Percentiles rank a stretch among this genome's conserved stretches.
Conservation (phyloP, 441 rosid genomes). For the Gossypium davidsonii region DNA sequence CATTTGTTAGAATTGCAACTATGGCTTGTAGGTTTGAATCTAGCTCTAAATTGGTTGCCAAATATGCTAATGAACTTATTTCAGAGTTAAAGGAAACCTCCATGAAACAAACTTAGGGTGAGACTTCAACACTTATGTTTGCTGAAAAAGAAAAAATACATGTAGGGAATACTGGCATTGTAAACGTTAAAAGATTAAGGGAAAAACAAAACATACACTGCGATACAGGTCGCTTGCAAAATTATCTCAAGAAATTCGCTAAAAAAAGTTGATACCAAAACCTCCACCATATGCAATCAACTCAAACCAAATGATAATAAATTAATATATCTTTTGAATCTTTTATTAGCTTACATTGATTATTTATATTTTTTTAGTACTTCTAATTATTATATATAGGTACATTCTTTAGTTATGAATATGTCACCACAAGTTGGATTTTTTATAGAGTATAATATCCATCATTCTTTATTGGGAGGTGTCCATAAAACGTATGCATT, state of each 20-base stretch:
- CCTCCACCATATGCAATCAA: not conserved
- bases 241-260: not conserved
- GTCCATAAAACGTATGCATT: too few species aligned
- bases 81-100: not conserved
- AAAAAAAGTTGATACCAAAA: not conserved
- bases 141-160: too few species aligned
- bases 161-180: not conserved
- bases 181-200: not conserved
- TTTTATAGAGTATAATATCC: too few species aligned
- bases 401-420: not conserved
- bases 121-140: not conserved
- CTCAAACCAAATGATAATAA: not conserved
- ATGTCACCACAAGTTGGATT: not conserved
- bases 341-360: not conserved
- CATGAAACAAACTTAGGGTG: not conserved
- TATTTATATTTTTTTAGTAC: not conserved
- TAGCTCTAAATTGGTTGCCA: not conserved
- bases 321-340: not conserved
- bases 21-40: not conserved
- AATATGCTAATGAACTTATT: not conserved
- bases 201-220: not conserved
- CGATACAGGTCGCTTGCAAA: not conserved
- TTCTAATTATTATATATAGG: not conserved
- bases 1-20: not conserved
- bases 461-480: too few species aligned